phyloP scores from a whole-genome alignment of 345 rosid genomes.

The Sapria himalayana region DNA sequence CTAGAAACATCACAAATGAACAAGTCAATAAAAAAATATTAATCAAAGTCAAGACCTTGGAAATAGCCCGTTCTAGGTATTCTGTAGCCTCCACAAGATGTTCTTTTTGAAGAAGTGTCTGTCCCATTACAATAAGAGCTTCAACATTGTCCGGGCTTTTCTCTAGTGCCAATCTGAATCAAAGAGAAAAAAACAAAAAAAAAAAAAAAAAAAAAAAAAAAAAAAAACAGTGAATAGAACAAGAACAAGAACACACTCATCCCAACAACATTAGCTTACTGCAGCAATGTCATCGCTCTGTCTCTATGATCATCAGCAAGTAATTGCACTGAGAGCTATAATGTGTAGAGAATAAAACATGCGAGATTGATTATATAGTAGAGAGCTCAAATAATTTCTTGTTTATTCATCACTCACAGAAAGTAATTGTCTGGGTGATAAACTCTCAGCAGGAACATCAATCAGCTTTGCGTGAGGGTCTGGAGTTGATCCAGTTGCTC shows the following conservation, averaged over 20 bases:
- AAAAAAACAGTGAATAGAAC: background rate
- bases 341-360: too few species aligned
- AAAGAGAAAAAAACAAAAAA: too few species aligned
- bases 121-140: constrained; percentile 55
- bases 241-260: background rate
- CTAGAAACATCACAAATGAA: too few species aligned
- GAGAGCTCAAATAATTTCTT: too few species aligned
- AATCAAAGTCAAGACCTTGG: constrained; percentile 27
- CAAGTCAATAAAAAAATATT: background rate
- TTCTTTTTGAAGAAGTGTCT: constrained; percentile 39
- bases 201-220: background rate
- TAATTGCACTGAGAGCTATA: constrained; percentile 46
- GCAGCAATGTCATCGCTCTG: constrained; percentile 31
- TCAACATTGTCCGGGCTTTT: constrained; percentile 51
- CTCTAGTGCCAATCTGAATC: constrained; percentile 41
- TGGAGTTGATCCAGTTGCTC: constrained; percentile 9
- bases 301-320: constrained; percentile 34
- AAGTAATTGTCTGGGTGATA: constrained; percentile 37
- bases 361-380: too few species aligned
- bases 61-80: constrained; percentile 45
- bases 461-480: constrained; percentile 13
- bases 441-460: constrained; percentile 17
- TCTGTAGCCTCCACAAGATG: constrained; percentile 33
- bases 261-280: constrained; percentile 20
- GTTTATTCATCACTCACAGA: constrained; percentile 34